phyloP scores from a whole-genome alignment of 1,139 yeast species.

The Pneumocystis canis region DNA sequence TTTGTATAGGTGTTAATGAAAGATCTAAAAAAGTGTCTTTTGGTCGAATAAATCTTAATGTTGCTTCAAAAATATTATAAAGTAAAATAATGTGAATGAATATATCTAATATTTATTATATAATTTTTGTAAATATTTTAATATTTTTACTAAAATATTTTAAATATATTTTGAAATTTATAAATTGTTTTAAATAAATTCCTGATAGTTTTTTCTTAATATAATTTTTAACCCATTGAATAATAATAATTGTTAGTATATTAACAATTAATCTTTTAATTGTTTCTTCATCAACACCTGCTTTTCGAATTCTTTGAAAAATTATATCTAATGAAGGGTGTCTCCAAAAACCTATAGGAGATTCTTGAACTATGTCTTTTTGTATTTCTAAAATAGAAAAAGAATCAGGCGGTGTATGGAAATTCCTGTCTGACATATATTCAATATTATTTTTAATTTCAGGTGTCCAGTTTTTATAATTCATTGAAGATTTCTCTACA shows the following conservation, averaged over 20 bases:
- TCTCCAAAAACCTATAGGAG: conserved; percentile 1
- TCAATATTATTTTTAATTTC: not conserved
- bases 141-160: not conserved
- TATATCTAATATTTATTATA: not conserved
- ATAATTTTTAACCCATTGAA: not conserved
- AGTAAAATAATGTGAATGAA: not conserved
- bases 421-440: not conserved
- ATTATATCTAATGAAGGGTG: not conserved
- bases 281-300: not conserved
- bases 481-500: not conserved
- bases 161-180: not conserved
- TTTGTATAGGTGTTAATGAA: conserved; percentile 1
- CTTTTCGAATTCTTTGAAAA: not conserved
- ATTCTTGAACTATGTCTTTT: not conserved
- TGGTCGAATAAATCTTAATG: not conserved
- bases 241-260: not conserved
- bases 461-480: not conserved
- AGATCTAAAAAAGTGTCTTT: conserved; percentile 1
- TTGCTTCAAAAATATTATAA: not conserved
- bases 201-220: not conserved
- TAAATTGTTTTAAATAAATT: not conserved
- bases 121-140: not conserved
- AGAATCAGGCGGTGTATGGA: not conserved
- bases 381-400: not conserved
- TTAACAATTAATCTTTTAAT: not conserved